These are phyloP conservation scores for Wickerhamiella brachini DNA, from an alignment of 805 yeast genomes.

Conservation along the genomic window DNA sequence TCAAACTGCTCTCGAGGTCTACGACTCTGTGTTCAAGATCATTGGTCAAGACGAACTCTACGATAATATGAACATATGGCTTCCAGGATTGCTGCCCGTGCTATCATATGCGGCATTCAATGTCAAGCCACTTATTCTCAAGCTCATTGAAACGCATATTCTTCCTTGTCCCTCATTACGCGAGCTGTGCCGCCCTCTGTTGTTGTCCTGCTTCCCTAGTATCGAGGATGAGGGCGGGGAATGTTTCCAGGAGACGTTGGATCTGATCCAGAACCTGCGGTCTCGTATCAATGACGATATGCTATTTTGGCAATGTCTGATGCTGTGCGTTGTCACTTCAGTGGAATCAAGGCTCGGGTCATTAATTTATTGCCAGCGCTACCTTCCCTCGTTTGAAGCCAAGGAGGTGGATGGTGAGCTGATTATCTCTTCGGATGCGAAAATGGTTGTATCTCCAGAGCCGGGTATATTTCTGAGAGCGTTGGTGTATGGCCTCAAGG, in stretches of 20 bases:
- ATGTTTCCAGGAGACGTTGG: slow-evolving; percentile 47
- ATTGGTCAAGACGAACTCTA: slow-evolving; percentile 45
- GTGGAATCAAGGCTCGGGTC: slow-evolving; percentile 78
- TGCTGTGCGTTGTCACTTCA: slow-evolving; percentile 59
- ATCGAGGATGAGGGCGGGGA: slow-evolving; percentile 89
- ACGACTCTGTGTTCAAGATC: slow-evolving; percentile 51
- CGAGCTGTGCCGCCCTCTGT: slow-evolving; percentile 49
- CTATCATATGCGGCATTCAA: slow-evolving; percentile 80
- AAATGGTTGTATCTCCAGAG: slow-evolving; percentile 55
- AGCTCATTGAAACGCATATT: slow-evolving; percentile 43
- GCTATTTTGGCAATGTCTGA: slow-evolving; percentile 78
- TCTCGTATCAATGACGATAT: slow-evolving; percentile 45
- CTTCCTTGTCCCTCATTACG: slow-evolving; percentile 41
- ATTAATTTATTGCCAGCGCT: slow-evolving; percentile 53
- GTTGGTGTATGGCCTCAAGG: slow-evolving; percentile 53
- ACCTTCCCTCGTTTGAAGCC: slow-evolving; percentile 43
- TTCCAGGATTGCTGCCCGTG: slow-evolving; percentile 84
- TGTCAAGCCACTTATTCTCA: slow-evolving; percentile 66
- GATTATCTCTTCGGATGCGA: not conserved
- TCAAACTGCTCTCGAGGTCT: slow-evolving; percentile 69
- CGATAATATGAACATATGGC: slow-evolving; percentile 55
- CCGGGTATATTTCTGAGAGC: slow-evolving; percentile 69
- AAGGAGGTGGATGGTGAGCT: not conserved
- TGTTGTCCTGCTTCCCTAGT: slow-evolving; percentile 69
- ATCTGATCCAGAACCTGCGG: slow-evolving; percentile 47